phyloP scores from a whole-genome alignment of 352 stramenopile species.

The Thraustotheca clavata region DNA sequence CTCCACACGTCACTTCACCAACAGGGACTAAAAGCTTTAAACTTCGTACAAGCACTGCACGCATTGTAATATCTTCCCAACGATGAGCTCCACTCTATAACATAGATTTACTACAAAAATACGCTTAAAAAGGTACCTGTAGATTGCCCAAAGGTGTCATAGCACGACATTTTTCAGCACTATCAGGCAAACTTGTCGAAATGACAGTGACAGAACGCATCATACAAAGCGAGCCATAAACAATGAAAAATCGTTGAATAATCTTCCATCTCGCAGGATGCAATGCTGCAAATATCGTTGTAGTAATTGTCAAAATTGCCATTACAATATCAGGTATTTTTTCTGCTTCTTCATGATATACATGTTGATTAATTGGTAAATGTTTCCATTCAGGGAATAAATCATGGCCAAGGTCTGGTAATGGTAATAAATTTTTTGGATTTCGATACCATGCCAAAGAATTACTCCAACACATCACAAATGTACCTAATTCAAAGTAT shows the following conservation, averaged over 20 bases:
- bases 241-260: conserved; percentile 21
- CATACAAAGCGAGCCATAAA: conserved; percentile 21
- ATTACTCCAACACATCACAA: conserved; percentile 22
- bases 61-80: conserved; percentile 23
- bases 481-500: conserved; percentile 19
- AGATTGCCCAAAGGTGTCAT: conserved; percentile 22
- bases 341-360: conserved; percentile 19
- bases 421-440: conserved; percentile 16
- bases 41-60: conserved; percentile 17
- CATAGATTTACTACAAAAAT: background rate
- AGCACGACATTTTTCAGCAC: conserved; percentile 17
- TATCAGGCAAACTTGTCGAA: conserved; percentile 19
- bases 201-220: conserved; percentile 21
- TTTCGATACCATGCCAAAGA: conserved; percentile 20
- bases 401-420: conserved; percentile 19
- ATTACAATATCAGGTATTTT: conserved; percentile 19
- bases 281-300: conserved; percentile 11
- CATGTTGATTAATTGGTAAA: conserved; percentile 11
- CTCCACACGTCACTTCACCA: conserved; percentile 19
- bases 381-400: conserved; percentile 18
- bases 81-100: conserved; percentile 14
- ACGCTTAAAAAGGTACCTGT: background rate
- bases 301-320: conserved; percentile 3
- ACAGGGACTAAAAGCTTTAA: conserved; percentile 17
- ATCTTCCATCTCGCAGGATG: conserved; percentile 19